Conservation (phyloP, 257 asterid genomes). For the Ligustrum vulgare region DNA sequence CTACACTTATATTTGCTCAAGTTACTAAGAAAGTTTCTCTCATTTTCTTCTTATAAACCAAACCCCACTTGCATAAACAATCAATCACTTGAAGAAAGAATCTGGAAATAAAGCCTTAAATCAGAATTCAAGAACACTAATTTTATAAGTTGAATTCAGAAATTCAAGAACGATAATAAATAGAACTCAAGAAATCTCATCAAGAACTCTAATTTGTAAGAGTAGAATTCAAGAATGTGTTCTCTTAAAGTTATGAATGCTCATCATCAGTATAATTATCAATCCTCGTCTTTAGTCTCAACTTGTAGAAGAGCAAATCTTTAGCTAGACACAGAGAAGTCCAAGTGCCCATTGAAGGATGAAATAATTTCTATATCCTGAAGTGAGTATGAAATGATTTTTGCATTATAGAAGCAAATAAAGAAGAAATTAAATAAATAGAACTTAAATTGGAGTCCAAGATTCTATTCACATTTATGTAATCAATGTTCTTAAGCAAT, state of each 20-base stretch:
- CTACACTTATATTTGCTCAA: no score
- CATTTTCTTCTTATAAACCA: no score
- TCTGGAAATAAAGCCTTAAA: neutral
- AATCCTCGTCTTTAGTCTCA: neutral
- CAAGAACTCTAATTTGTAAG: neutral
- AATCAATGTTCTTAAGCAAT: neutral
- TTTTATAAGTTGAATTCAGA: neutral
- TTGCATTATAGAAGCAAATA: neutral
- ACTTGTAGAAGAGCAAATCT: no score
- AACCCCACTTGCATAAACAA: neutral
- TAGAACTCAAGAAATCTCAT: neutral
- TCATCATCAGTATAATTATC: neutral
- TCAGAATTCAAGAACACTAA: neutral
- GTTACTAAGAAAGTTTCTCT: no score
- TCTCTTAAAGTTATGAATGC: neutral
- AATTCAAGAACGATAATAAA: neutral
- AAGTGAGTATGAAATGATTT: neutral
- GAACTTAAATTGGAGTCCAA: neutral
- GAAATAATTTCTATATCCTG: neutral
- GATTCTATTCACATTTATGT: neutral
- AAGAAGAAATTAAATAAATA: no score
- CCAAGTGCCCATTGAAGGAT: neutral
- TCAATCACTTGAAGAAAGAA: neutral
- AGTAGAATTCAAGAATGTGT: neutral
- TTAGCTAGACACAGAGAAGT: neutral